Evolutionary conservation across 2,329 filamentous ascomycete genomes (phyloP), one percentile per base, ranked within the genome.

Genomic region (Colletotrichum filicis): DNA sequence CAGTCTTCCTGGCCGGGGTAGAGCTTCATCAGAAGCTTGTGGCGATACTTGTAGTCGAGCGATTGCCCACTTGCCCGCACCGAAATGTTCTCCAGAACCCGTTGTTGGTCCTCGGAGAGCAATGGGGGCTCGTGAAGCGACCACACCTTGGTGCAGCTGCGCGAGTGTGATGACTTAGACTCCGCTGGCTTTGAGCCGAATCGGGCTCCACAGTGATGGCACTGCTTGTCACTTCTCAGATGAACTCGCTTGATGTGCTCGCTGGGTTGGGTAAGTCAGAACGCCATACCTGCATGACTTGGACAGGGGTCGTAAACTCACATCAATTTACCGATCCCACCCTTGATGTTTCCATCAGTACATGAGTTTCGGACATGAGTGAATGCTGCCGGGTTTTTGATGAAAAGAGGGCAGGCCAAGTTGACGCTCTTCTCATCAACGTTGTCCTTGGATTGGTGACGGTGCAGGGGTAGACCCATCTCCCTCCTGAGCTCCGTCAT

Each of bases 361-460:
- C 71, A 73, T 1, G 71, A 73, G 35, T 73, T 73, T 14, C 71
- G 32, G 14, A 73, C 71, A 22, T 73, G 71, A 0, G 71, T 73
- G 12, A 73, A 73, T 22, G 71, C 60, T 4, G 71, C 71, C 46
- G 71, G 71, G 14, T 73, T 52, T 8, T 57, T 66, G 37, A 73
- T 73, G n/a, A 73, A 71, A 14, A 73, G 60, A n/a, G 71, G 71
- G 14, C 71, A 73, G 11, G 71, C 71, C 35, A 73, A 2, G 49
- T 71, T 73, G 66, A 73, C 71, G 28, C 71, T 71, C 61, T 73
- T 73, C 61, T 73, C 71, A 49, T 73, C 71, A 5, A 73, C 53
- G 3, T 66, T 70, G 55, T 69, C 61, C 6, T 62, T 52, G n/a
- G 16, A 32, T 8, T 73, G 71, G 9, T 53, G 53, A 14, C 66